phyloP scores from a whole-genome alignment of 371 early-diverging fungal genomes.

The Conidiobolus incongruus region DNA sequence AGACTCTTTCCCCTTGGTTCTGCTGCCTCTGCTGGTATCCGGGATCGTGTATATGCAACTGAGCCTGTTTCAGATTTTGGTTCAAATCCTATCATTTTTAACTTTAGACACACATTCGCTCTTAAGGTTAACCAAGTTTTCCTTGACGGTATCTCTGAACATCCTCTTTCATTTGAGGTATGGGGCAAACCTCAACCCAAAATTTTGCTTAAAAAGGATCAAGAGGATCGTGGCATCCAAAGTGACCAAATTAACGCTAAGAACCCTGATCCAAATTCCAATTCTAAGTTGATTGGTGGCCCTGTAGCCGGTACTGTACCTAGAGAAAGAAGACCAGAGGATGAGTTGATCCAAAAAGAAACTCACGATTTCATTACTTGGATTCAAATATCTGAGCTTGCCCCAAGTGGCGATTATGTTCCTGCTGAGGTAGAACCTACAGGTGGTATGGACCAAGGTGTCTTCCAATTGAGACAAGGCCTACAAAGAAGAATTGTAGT shows the following conservation, averaged over 20 bases:
- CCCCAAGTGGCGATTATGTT: slow-evolving; percentile 42
- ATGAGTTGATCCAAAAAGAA: slow-evolving; percentile 35
- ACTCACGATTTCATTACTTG: slow-evolving; percentile 44
- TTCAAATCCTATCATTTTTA: slow-evolving; percentile 21
- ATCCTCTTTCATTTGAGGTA: slow-evolving; percentile 27
- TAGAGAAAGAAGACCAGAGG: slow-evolving; percentile 31
- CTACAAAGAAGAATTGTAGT: slow-evolving; percentile 53
- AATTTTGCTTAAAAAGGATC: slow-evolving; percentile 26
- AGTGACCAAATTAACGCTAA: slow-evolving; percentile 7
- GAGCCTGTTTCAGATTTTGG: slow-evolving; percentile 31
- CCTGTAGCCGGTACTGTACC: slow-evolving; percentile 6
- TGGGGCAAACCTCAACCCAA: slow-evolving; percentile 30
- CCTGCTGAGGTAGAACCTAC: slow-evolving; percentile 36
- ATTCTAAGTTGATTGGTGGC: background rate
- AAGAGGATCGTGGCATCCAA: slow-evolving; percentile 23
- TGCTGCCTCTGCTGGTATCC: slow-evolving; percentile 6
- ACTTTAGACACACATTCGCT: slow-evolving; percentile 35
- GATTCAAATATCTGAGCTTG: slow-evolving; percentile 41
- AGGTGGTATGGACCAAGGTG: slow-evolving; percentile 25
- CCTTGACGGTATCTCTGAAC: slow-evolving; percentile 16
- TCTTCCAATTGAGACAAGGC: slow-evolving; percentile 61
- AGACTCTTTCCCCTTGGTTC: slow-evolving; percentile 36
- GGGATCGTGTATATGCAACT: slow-evolving; percentile 40
- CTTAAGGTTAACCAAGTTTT: slow-evolving; percentile 18
- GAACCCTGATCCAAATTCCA: background rate